Conservation (phyloP, 495 filamentous ascomycete species). For the Polyplosphaeria fusca region DNA sequence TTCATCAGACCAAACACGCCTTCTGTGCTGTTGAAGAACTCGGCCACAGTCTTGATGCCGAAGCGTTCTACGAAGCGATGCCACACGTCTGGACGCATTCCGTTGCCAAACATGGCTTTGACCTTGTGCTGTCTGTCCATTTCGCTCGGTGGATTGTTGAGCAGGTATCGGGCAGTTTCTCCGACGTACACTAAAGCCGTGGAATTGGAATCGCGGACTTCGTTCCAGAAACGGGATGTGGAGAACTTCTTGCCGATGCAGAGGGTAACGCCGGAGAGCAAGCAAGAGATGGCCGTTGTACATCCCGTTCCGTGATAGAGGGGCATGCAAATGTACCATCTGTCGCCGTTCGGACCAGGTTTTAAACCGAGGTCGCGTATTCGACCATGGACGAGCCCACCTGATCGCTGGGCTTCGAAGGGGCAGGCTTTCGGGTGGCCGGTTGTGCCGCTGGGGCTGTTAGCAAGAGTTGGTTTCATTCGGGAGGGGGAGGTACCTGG, state of each 20-base stretch:
- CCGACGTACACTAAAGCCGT: constrained; percentile 81
- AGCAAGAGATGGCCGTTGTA: constrained; percentile 52
- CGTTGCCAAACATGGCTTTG: constrained; percentile 70
- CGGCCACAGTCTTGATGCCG: constrained; percentile 35
- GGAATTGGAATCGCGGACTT: constrained; percentile 63
- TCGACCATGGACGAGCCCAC: constrained; percentile 35
- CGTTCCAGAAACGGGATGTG: constrained; percentile 69
- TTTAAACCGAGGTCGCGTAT: constrained; percentile 32
- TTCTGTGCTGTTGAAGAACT: constrained; percentile 46
- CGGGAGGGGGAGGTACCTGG: constrained; percentile 43
- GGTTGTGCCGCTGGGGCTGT: constrained; percentile 55
- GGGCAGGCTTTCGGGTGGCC: constrained; percentile 62
- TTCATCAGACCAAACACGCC: constrained; percentile 40
- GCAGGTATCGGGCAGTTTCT: constrained; percentile 72
- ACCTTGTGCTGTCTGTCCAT: constrained; percentile 65
- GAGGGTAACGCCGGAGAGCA: constrained; percentile 58
- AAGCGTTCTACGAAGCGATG: constrained; percentile 57
- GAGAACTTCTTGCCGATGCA: constrained; percentile 71
- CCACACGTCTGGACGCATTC: constrained; percentile 76
- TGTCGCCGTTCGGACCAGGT: constrained; percentile 50
- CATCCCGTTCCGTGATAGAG: constrained; percentile 75
- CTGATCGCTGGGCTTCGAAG: constrained; percentile 48
- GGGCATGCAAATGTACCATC: constrained; percentile 78
- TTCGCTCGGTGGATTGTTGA: constrained; percentile 62
- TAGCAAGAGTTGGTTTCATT: neutral